A percentile compares a stretch with the other conserved stretches of the same genome.
Evolutionary conservation across 768 basidiomycete genomes (phyloP).

Genomic region (Macrolepiota dolichaula): DNA sequence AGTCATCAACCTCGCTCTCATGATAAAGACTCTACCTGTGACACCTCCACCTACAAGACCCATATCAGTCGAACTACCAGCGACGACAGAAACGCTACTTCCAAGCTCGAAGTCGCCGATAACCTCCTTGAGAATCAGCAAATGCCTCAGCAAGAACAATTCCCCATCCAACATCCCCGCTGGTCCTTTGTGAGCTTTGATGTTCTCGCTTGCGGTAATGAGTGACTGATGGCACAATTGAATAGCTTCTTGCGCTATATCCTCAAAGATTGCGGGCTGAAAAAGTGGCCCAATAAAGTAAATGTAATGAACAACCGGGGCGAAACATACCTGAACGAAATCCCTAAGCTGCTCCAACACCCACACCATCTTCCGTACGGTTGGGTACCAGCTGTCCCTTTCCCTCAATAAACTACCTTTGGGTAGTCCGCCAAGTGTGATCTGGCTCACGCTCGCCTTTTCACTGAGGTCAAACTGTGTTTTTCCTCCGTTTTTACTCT

Average conservation of each 20-base stretch:
- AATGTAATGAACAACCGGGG: background rate
- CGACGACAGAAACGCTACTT: slow-evolving; percentile 17
- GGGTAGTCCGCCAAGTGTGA: slow-evolving; percentile 22
- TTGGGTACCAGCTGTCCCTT: slow-evolving; percentile 90
- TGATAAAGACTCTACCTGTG: slow-evolving; percentile 40
- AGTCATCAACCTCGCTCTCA: background rate
- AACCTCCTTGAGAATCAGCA: slow-evolving; percentile 91
- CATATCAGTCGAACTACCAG: slow-evolving; percentile 14
- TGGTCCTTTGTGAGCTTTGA: slow-evolving; percentile 49
- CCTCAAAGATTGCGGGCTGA: slow-evolving; percentile 93
- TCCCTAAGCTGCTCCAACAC: slow-evolving; percentile 86
- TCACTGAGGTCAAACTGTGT: slow-evolving; percentile 29
- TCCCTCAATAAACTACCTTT: slow-evolving; percentile 48
- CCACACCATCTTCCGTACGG: slow-evolving; percentile 85
- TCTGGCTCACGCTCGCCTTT: slow-evolving; percentile 64
- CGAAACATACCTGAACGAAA: slow-evolving; percentile 75
- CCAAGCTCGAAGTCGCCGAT: slow-evolving; percentile 64
- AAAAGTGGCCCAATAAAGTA: background rate
- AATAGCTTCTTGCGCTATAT: slow-evolving; percentile 93
- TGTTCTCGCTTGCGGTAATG: slow-evolving; percentile 62
- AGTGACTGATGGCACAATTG: slow-evolving; percentile 80
- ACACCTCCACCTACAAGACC: slow-evolving; percentile 37
- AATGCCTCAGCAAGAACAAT: slow-evolving; percentile 87
- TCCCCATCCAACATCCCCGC: slow-evolving; percentile 63
- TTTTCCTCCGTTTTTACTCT: background rate